These are phyloP conservation scores for Stephanodiscus triporus DNA, from an alignment of 108 stramenopile genomes.

Conservation along the genomic window DNA sequence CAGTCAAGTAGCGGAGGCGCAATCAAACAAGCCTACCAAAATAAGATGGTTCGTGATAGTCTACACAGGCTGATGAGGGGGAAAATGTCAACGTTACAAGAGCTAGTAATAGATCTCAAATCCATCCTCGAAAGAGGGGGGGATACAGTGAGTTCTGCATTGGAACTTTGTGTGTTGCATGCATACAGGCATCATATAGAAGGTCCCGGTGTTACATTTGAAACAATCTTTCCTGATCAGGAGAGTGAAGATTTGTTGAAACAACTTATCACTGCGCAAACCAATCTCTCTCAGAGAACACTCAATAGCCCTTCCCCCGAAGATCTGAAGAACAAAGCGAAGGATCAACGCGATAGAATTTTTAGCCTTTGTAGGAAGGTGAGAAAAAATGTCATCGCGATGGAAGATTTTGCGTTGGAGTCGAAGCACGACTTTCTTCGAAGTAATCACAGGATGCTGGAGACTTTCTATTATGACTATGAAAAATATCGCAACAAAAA, in stretches of 20 bases:
- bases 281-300: constrained; percentile 21
- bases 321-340: constrained; percentile 16
- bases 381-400: constrained; percentile 17
- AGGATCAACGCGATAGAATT: constrained; percentile 12
- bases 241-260: constrained; percentile 30
- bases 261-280: constrained; percentile 29
- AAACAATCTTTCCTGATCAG: constrained; percentile 24
- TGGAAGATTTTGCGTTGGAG: constrained; percentile 22
- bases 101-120: constrained; percentile 13
- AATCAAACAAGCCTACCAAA: constrained; percentile 23
- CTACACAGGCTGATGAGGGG: constrained; percentile 11
- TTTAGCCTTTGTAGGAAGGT: constrained; percentile 4
- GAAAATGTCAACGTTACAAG: constrained; percentile 23
- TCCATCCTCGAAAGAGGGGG: constrained; percentile 3
- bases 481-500: constrained; percentile 4
- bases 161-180: constrained; percentile 30
- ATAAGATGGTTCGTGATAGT: constrained; percentile 17
- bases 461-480: constrained; percentile 3
- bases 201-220: background rate
- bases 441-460: background rate
- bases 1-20: constrained; percentile 15
- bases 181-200: constrained; percentile 27
- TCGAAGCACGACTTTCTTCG: background rate
- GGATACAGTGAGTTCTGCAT: constrained; percentile 4
- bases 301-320: constrained; percentile 9